Conservation (phyloP, 768 basidiomycete genomes). For the Boletus sp. region DNA sequence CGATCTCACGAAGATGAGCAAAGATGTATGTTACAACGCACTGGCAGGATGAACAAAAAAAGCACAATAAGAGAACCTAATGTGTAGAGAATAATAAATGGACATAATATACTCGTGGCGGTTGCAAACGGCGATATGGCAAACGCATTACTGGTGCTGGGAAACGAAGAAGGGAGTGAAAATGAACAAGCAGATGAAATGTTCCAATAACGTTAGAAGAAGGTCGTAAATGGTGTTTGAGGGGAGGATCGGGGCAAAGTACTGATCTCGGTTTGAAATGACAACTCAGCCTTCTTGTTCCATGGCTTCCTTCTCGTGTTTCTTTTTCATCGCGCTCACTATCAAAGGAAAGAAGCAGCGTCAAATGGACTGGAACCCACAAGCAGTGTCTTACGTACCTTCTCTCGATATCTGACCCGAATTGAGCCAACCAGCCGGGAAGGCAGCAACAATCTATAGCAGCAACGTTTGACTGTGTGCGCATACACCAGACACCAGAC, state of each 20-base stretch:
- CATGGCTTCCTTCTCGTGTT: slow-evolving; percentile 67
- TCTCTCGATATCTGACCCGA: slow-evolving; percentile 86
- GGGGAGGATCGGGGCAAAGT: background rate
- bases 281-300: slow-evolving; percentile 46
- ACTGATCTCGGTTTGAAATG: background rate
- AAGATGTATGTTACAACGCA: slow-evolving; percentile 5
- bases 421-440: slow-evolving; percentile 82
- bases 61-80: slow-evolving; percentile 15
- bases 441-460: slow-evolving; percentile 68
- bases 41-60: background rate
- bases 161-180: background rate
- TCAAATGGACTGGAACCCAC: background rate
- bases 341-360: background rate
- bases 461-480: background rate
- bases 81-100: slow-evolving; percentile 11
- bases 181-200: background rate
- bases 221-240: background rate
- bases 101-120: slow-evolving; percentile 16
- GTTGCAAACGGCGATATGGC: background rate
- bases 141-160: background rate
- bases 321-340: slow-evolving; percentile 89
- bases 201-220: slow-evolving; percentile 22
- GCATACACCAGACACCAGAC: background rate
- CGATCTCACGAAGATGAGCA: background rate
- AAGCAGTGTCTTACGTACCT: slow-evolving; percentile 46